Base-by-base conservation (phyloP, 139 green algal species). In the Chlamydomonas asymmetrica region DNA sequence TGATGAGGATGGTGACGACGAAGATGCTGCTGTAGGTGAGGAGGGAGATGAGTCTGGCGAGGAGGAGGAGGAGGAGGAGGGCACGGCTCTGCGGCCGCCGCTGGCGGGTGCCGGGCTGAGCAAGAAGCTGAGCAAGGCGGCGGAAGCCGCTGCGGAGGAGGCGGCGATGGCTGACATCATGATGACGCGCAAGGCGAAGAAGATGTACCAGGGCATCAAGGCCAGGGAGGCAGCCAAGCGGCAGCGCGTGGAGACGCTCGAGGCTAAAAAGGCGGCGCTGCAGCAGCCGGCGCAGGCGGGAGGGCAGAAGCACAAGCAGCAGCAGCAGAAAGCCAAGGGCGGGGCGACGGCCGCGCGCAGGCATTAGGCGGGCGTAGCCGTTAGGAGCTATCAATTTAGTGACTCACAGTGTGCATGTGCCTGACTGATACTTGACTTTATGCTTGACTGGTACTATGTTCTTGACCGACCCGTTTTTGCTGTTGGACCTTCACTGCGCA, bases 181-280 rank as follows among this genome's bases (percentile, higher is more conserved):
- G 89, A 97, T 99, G 90, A 92, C 87, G 10, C 85, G 92, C 66
- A 98, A 98, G 87, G 85, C 80, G 27, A 74, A 84, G 22, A 94
- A 95, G 82, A 71, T 97, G 75, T 99, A 98, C 81, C 90, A 95
- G 50, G 78, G 85, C 52, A 91, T 98, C 56, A 87, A 93, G 67
- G 74, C 81, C 10, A 77, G 80, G 29, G 57, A 82, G 68, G 80
- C 63, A 10, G 87, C 85, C 38, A 93, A 96, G 84, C 32, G 50
- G 8, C 77, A 86, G 67, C 81, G 86, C 20, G 82, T 88, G 25
- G 78, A 84, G 67, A 68, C 71, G 43, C 85, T 97, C 45, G 78
- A 92, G 78, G 45, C 68, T 9, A 64, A 74, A 20, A 85, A 83
- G 66, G 16, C 38, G 13, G 66, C 60, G 74, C 62, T 77, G 31